A percentile compares a stretch with the other conserved stretches of the same genome.
Evolutionary conservation across 108 stramenopile genomes (phyloP).

Genomic region (Pseudonitzschia multistriata): DNA sequence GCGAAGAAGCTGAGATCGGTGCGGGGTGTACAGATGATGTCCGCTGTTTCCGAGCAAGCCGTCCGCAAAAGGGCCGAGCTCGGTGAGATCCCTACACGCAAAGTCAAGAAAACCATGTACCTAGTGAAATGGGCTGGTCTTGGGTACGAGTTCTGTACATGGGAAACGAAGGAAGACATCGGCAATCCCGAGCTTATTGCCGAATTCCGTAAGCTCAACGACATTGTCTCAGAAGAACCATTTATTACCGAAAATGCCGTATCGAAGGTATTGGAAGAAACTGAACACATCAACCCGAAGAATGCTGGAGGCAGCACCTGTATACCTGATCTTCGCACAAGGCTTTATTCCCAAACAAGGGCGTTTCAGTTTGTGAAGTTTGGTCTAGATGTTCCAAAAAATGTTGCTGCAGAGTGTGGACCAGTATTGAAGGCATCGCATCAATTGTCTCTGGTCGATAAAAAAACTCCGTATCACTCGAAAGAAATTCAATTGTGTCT

Average conservation of each 20-base stretch:
- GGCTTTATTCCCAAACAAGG: slow-evolving; percentile 77
- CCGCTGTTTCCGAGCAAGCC: slow-evolving; percentile 74
- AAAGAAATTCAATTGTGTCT: slow-evolving; percentile 44
- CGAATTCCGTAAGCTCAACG: slow-evolving; percentile 70
- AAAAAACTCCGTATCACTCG: neutral
- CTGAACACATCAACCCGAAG: slow-evolving; percentile 49
- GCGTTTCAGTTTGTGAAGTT: slow-evolving; percentile 82
- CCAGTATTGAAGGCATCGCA: slow-evolving; percentile 38
- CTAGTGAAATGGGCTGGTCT: slow-evolving; percentile 97
- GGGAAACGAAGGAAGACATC: slow-evolving; percentile 93
- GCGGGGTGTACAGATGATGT: slow-evolving; percentile 62
- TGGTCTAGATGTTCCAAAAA: slow-evolving; percentile 57
- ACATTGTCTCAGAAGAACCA: slow-evolving; percentile 69
- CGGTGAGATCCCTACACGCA: slow-evolving; percentile 75
- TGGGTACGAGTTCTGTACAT: slow-evolving; percentile 93
- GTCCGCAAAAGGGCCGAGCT: slow-evolving; percentile 79
- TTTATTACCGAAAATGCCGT: slow-evolving; percentile 56
- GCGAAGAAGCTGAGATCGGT: slow-evolving; percentile 65
- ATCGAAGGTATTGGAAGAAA: slow-evolving; percentile 41
- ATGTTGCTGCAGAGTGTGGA: slow-evolving; percentile 59
- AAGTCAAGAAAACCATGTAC: slow-evolving; percentile 77
- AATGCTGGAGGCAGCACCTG: slow-evolving; percentile 57
- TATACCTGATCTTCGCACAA: slow-evolving; percentile 51
- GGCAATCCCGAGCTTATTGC: slow-evolving; percentile 65
- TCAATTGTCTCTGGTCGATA: neutral